Percentiles rank a stretch among this genome's conserved stretches.
phyloP scores from a whole-genome alignment of 2,329 filamentous ascomycete genomes.

The Verticillium nubilum region DNA sequence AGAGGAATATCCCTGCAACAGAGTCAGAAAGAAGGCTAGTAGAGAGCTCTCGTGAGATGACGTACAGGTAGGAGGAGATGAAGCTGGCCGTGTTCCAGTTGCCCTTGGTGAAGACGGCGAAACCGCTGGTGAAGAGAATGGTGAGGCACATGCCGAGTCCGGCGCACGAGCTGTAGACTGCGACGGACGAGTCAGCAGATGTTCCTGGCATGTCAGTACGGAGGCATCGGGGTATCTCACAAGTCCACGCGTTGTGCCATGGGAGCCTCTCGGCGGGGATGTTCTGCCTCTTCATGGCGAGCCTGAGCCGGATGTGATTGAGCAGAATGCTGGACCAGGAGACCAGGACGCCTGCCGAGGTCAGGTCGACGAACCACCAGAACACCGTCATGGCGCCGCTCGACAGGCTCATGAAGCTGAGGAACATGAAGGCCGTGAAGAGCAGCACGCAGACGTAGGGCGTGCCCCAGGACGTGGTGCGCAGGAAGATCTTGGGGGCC shows the following conservation, averaged over 20 bases:
- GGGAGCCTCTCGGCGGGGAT: conserved; percentile 46
- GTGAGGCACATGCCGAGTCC: conserved; percentile 56
- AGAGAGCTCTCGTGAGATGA: no score
- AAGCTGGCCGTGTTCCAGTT: conserved; percentile 53
- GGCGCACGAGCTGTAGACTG: conserved; percentile 55
- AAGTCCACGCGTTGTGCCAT: conserved; percentile 59
- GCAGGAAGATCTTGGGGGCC: conserved; percentile 50
- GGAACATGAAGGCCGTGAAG: conserved; percentile 47
- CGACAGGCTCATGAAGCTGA: conserved; percentile 54
- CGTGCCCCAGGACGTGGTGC: conserved; percentile 50
- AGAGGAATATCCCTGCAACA: conserved; percentile 55
- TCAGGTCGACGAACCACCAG: conserved; percentile 58
- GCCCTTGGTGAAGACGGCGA: conserved; percentile 54
- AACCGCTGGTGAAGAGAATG: conserved; percentile 66
- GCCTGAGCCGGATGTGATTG: conserved; percentile 52
- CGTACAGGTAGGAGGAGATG: conserved; percentile 58
- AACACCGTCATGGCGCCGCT: conserved; percentile 57
- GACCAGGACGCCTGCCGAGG: conserved; percentile 56
- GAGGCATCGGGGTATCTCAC: conserved; percentile 31
- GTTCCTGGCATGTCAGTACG: neutral
- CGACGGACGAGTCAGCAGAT: neutral
- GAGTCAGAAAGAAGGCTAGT: no score
- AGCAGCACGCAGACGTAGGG: conserved; percentile 55
- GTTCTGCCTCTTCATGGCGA: conserved; percentile 49
- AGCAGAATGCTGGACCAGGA: conserved; percentile 57